Evolutionary conservation across 345 rosid species (phyloP).

Genomic region (Moringa oleifera): DNA sequence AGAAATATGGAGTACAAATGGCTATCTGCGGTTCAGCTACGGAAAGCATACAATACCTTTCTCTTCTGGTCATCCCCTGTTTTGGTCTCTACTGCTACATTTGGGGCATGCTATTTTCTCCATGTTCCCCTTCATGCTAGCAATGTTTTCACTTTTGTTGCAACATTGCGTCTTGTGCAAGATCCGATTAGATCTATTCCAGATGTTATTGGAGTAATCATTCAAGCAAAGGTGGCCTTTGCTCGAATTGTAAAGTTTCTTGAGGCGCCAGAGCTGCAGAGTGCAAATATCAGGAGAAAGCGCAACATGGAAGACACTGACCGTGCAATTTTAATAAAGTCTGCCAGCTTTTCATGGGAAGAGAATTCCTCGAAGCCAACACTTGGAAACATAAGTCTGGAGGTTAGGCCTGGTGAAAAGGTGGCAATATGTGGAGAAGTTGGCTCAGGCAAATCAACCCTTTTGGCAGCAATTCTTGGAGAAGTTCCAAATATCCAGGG

Average conservation of each 20-base stretch:
- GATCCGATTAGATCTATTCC: conserved; percentile 79
- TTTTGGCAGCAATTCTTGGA: conserved; percentile 85
- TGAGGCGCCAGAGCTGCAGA: conserved; percentile 87
- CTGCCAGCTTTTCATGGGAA: conserved; percentile 85
- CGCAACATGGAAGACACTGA: conserved; percentile 17
- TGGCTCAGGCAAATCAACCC: conserved; percentile 95
- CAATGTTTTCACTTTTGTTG: conserved; percentile 92
- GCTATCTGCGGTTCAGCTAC: conserved; percentile 73
- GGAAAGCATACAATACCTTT: conserved; percentile 58
- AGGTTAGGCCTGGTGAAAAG: conserved; percentile 58
- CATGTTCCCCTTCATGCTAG: conserved; percentile 69
- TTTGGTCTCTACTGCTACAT: conserved; percentile 82
- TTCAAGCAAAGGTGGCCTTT: conserved; percentile 90
- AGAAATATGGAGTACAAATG: conserved; percentile 59
- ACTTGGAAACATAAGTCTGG: conserved; percentile 52
- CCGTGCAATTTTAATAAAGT: conserved; percentile 40
- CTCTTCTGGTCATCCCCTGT: conserved; percentile 94
- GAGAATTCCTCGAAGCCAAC: conserved; percentile 48
- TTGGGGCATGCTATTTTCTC: conserved; percentile 75
- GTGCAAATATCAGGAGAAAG: conserved; percentile 35
- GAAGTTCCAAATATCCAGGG: conserved; percentile 69
- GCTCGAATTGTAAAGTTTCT: conserved; percentile 68
- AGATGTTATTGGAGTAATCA: conserved; percentile 77
- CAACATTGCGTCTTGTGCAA: conserved; percentile 84
- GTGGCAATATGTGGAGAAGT: conserved; percentile 95